Percentiles rank a stretch among this genome's conserved stretches.
These are phyloP conservation scores for Colletotrichum sp. DNA, from an alignment of 2,329 filamentous ascomycete genomes.

Conservation along the genomic window DNA sequence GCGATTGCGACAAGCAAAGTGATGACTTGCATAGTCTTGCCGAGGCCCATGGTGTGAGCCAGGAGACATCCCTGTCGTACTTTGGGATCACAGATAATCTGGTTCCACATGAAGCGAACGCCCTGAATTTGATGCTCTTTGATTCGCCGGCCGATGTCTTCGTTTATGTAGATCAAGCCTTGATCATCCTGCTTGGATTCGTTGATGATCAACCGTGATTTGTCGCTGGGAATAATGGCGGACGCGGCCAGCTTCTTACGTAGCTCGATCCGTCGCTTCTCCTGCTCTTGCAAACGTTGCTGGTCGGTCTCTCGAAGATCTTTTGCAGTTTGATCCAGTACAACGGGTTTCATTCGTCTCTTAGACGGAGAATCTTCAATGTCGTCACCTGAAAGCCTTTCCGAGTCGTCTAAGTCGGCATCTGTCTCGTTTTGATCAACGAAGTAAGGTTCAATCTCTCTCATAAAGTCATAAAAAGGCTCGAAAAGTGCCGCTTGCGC, in stretches of 20 bases:
- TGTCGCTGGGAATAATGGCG: conserved; percentile 47
- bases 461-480: conserved; percentile 34
- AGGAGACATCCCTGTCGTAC: conserved; percentile 77
- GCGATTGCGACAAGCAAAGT: conserved; percentile 79
- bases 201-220: conserved; percentile 67
- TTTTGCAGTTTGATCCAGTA: conserved; percentile 55
- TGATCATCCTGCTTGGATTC: conserved; percentile 65
- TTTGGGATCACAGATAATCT: conserved; percentile 67
- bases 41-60: conserved; percentile 89
- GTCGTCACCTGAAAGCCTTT: conserved; percentile 1
- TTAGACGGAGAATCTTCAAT: conserved; percentile 37
- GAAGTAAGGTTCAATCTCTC: conserved; percentile 12
- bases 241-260: conserved; percentile 50
- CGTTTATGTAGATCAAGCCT: conserved; percentile 68
- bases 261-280: conserved; percentile 54
- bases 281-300: conserved; percentile 58
- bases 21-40: conserved; percentile 92
- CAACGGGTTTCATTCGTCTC: conserved; percentile 50
- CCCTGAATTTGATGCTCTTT: conserved; percentile 84
- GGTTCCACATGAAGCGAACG: conserved; percentile 88
- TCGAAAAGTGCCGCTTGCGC: conserved; percentile 28
- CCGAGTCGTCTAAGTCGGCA: background rate
- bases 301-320: conserved; percentile 61
- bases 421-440: background rate
- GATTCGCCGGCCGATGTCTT: conserved; percentile 67